Percentiles rank a stretch among this genome's conserved stretches.
These are phyloP conservation scores for Wallacemonas sp. DNA, from an alignment of 208 protist genomes.

Conservation along the genomic window DNA sequence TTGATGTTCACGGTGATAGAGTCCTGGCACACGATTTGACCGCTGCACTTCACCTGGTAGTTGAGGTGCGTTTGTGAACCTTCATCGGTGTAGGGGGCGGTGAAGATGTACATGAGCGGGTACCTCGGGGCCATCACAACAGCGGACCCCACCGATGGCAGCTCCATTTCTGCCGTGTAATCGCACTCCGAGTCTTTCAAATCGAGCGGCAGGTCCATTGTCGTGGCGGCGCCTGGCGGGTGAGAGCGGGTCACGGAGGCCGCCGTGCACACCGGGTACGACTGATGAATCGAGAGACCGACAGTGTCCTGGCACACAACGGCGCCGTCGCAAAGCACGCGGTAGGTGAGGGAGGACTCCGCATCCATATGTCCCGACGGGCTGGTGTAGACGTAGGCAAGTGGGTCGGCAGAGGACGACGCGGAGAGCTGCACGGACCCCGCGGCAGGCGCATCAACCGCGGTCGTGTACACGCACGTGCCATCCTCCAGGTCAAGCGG, in stretches of 20 bases:
- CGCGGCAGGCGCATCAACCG: slow-evolving; percentile 23
- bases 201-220: slow-evolving; percentile 28
- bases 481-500: slow-evolving; percentile 12
- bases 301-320: slow-evolving; percentile 29
- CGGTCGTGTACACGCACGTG: slow-evolving; percentile 15
- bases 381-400: slow-evolving; percentile 46
- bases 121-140: slow-evolving; percentile 21
- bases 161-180: slow-evolving; percentile 16
- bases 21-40: slow-evolving; percentile 31
- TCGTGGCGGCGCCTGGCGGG: slow-evolving; percentile 1
- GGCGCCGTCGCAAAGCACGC: slow-evolving; percentile 20
- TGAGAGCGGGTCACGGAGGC: slow-evolving; percentile 7
- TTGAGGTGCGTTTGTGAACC: slow-evolving; percentile 12
- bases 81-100: slow-evolving; percentile 13
- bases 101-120: slow-evolving; percentile 19
- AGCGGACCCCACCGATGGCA: slow-evolving; percentile 6
- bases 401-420: slow-evolving; percentile 18
- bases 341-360: slow-evolving; percentile 26
- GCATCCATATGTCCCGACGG: slow-evolving; percentile 5
- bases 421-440: slow-evolving; percentile 24
- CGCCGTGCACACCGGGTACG: slow-evolving; percentile 13
- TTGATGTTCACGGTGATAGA: slow-evolving; percentile 27
- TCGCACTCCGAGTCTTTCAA: slow-evolving; percentile 17
- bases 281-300: slow-evolving; percentile 22
- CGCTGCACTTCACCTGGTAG: slow-evolving; percentile 25